A percentile compares a stretch with the other conserved stretches of the same genome.
Conservation (phyloP, 169 alveolate species). For the Cyclospora cayetanensis region DNA sequence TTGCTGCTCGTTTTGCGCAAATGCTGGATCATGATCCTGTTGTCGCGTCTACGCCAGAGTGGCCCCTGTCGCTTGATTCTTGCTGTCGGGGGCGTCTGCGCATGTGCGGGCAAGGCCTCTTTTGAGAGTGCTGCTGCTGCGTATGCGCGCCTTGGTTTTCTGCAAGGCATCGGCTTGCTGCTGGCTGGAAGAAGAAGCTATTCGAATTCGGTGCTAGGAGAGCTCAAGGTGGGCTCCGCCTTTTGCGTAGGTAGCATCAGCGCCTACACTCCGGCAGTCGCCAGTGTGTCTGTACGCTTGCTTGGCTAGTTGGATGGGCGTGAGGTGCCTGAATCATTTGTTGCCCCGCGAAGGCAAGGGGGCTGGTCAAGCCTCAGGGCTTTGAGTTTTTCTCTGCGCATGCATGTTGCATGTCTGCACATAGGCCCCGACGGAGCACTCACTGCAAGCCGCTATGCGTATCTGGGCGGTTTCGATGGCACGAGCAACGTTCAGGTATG, state of each 20-base stretch:
- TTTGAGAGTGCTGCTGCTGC: too few species aligned
- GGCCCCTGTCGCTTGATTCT: background rate
- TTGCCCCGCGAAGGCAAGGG: too few species aligned
- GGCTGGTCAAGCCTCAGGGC: too few species aligned
- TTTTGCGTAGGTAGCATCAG: background rate
- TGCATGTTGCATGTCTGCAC: too few species aligned
- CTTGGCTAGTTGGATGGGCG: too few species aligned
- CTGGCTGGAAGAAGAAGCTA: constrained; percentile 77
- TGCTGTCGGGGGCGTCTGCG: background rate
- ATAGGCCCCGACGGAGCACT: constrained; percentile 94
- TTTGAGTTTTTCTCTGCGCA: too few species aligned
- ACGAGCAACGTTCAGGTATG: constrained; percentile 82
- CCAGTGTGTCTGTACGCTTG: too few species aligned
- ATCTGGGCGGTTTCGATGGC: constrained; percentile 87
- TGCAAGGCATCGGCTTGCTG: constrained; percentile 82
- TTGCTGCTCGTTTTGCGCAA: too few species aligned
- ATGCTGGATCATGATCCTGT: too few species aligned
- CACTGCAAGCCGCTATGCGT: constrained; percentile 88
- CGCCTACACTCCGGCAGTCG: background rate
- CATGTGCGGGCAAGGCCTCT: too few species aligned
- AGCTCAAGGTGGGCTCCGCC: constrained; percentile 65
- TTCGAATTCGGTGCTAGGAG: constrained; percentile 77
- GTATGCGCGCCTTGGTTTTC: background rate
- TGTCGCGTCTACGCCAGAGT: too few species aligned
- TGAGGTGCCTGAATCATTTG: too few species aligned